Base-by-base conservation (phyloP, 2,329 filamentous ascomycete species). In the Fusarium subglutinans region DNA sequence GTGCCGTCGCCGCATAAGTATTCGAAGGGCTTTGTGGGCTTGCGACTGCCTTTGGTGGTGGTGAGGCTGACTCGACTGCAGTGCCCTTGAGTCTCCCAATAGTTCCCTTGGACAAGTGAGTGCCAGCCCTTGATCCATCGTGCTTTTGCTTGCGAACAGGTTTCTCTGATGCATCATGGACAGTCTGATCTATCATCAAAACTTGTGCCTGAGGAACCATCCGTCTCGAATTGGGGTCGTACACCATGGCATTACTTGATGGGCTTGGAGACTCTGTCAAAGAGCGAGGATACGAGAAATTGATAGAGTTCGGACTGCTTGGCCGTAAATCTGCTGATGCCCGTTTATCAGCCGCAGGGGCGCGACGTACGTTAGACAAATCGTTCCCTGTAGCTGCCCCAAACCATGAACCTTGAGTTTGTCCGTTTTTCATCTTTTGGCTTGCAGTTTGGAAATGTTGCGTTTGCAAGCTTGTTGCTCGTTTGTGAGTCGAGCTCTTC, bases 141-240 rank as follows among this genome's bases (percentile, higher is more conserved):
- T 81, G 85, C 73, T 84, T 87, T 68, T 83, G 86, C 71, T 80
- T 87, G 56, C 77, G 81, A 22, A 72, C 66, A 2, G 82, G 81
- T 54, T 82, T 83, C 40, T 86, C 84, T 1, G 83, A 79, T 22
- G 81, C 73, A 24, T 86, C 81, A 30, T 81, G 78, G 8, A 85
- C 76, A 38, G 78, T 81, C 61, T 86, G 83, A 57, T 88, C 85
- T 50, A 81, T 81, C 56, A 80, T 85, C 72, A 83, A 51, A 24
- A 88, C 72, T 33, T 87, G 83, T 11, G 79, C 80, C 59, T 73
- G 86, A 7, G 87, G 85, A 8, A 92, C 84, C 85, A 91, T 90
- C 67, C 90, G 87, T 73, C 90, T 86, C 22, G 90, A 91, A 74
- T 92, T 91, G n/a, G 90, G 85, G 72, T 92, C 90, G 76, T 91